Conservation (phyloP, 2,329 filamentous ascomycete genomes). For the Coniella vitis region DNA sequence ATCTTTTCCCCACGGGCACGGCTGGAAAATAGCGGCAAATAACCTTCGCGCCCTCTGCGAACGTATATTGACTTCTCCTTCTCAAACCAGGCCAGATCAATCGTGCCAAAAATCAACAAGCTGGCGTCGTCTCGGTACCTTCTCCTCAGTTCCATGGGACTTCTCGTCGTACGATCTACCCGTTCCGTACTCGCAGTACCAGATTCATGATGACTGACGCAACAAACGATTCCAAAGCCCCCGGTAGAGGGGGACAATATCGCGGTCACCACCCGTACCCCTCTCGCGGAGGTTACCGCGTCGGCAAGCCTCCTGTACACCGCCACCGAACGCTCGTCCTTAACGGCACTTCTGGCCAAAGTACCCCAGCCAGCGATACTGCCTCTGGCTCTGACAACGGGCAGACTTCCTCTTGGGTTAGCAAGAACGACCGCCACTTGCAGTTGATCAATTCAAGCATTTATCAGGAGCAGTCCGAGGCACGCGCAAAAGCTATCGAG, state of each 20-base stretch:
- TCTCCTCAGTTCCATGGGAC: conserved; percentile 21
- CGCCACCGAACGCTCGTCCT: conserved; percentile 57
- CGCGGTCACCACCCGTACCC: conserved; percentile 23
- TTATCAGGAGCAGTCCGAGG: conserved; percentile 66
- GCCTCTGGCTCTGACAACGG: conserved; percentile 24
- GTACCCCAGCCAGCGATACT: conserved; percentile 22
- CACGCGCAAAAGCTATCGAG: conserved; percentile 64
- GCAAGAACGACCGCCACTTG: conserved; percentile 67
- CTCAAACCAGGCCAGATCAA: conserved; percentile 65
- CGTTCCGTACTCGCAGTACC: neutral
- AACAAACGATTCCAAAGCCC: neutral
- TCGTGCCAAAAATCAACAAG: conserved; percentile 62
- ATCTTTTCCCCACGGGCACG: neutral
- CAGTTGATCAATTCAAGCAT: conserved; percentile 77
- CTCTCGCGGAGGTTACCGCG: conserved; percentile 27
- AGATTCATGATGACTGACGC: neutral
- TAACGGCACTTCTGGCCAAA: conserved; percentile 35
- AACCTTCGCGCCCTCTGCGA: neutral
- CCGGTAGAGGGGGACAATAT: conserved; percentile 18
- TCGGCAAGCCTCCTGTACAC: conserved; percentile 30
- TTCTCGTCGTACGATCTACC: conserved; percentile 31
- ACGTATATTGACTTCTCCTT: conserved; percentile 3
- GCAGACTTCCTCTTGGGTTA: conserved; percentile 50
- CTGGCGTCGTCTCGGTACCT: conserved; percentile 29
- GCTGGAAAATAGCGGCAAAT: neutral